phyloP scores from a whole-genome alignment of 345 rosid genomes.

The Boechera retrofracta region DNA sequence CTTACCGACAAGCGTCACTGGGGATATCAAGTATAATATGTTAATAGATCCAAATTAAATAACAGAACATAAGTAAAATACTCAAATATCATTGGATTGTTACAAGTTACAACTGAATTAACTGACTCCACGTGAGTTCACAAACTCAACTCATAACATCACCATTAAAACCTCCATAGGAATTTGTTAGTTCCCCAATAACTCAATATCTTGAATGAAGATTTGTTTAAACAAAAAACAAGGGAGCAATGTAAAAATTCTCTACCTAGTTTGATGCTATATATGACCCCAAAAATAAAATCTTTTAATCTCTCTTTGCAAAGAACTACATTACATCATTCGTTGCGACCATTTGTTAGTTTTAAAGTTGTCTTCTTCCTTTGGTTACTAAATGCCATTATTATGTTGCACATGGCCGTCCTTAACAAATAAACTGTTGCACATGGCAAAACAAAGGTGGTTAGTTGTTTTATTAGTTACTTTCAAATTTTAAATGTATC shows the following conservation, averaged over 20 bases:
- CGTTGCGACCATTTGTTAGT: constrained; percentile 3
- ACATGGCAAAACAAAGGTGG: constrained; percentile 24
- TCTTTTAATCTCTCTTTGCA: neutral
- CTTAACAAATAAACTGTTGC: neutral
- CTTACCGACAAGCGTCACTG: neutral
- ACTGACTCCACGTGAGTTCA: constrained; percentile 16
- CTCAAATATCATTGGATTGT: neutral
- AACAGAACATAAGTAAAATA: neutral
- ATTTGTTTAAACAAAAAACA: neutral
- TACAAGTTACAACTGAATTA: constrained; percentile 18
- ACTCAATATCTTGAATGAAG: neutral
- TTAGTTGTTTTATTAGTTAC: constrained; percentile 32
- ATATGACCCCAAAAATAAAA: too few relatives aligned
- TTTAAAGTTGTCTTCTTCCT: neutral
- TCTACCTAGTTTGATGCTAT: constrained; percentile 9
- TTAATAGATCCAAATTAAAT: neutral
- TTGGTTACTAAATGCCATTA: neutral
- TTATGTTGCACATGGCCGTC: constrained; percentile 16
- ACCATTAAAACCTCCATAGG: neutral
- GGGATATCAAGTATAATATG: neutral
- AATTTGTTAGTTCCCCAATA: neutral
- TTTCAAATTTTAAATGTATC: constrained; percentile 25
- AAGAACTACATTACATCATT: constrained; percentile 18
- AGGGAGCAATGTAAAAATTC: neutral
- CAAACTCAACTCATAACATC: constrained; percentile 11